Evolutionary conservation across 2,329 filamentous ascomycete species (phyloP), one percentile per base, ranked within the genome.

Genomic region (Cyclaneusma minus): DNA sequence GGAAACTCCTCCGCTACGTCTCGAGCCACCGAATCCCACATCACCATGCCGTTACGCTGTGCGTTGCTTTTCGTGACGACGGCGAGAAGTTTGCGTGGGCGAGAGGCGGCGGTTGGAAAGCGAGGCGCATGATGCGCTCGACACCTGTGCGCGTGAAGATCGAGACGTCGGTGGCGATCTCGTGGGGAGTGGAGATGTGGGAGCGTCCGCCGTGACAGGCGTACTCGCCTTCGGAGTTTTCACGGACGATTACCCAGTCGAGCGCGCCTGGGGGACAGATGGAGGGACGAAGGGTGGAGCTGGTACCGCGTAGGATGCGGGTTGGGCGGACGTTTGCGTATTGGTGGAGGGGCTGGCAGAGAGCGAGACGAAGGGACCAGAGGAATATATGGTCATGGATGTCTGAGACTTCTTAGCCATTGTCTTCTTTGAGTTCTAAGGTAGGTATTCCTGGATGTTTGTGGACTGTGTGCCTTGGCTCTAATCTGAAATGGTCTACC

Each of bases 61-160:
- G 69, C 68, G 42, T 76, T 76, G 29, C 62, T 68, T 50, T 76
- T 76, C 1, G 68, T 73, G 11, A 76, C 70, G 2, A 75, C 58
- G 0, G 68, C 75, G 13, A 76, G 43, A 12, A 60, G 51, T 49
- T 70, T 73, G 30, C 58, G 55, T 1, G 64, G 60, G n/a, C 70
- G 50, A 28, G 31, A 27, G 28, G 41, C 2, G 60, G 70, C 12
- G 51, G 62, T 45, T 71, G 62, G 36, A 72, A 76, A 0, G 69
- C 70, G 35, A 75, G 75, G 2, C 68, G 57, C 42, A 76, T 63
- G 18, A 74, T 56, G 5, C 71, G 51, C 42, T 72, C 65, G 1
- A 73, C 60, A 3, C 59, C 64, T 32, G 66, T 57, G 2, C 67
- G 58, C 1, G 67, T 68, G 51, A 76, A 76, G 28, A 77, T 66